These are phyloP conservation scores for Penicillium dipodomyicola DNA, from an alignment of 495 filamentous ascomycete genomes.

Conservation along the genomic window DNA sequence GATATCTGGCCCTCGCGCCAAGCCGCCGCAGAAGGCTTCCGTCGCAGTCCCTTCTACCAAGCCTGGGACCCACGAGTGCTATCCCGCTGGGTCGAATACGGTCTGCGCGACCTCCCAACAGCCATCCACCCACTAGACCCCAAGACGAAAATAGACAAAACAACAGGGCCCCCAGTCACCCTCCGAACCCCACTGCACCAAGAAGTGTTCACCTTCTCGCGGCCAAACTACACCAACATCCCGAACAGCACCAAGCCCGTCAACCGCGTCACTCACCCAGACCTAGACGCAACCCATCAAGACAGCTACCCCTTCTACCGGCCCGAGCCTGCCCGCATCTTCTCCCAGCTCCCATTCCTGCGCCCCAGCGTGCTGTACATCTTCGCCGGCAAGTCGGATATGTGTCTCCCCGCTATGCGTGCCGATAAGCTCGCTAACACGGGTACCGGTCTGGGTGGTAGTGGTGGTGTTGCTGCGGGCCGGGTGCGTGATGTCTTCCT, in stretches of 20 bases:
- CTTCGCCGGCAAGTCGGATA: slow-evolving; percentile 63
- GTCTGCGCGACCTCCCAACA: slow-evolving; percentile 63
- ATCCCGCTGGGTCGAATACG: slow-evolving; percentile 61
- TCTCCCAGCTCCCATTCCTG: slow-evolving; percentile 62
- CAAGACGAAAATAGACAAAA: slow-evolving; percentile 16
- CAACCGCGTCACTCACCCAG: slow-evolving; percentile 48
- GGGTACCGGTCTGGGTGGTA: slow-evolving; percentile 49
- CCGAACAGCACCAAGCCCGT: slow-evolving; percentile 35
- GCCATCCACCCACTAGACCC: slow-evolving; percentile 48
- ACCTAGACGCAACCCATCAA: slow-evolving; percentile 39
- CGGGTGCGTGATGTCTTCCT: slow-evolving; percentile 68
- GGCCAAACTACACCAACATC: slow-evolving; percentile 50
- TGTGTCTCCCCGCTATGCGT: slow-evolving; percentile 54
- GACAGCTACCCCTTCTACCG: slow-evolving; percentile 67
- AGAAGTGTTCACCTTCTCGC: slow-evolving; percentile 60
- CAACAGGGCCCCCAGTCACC: slow-evolving; percentile 49
- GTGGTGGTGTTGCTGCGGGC: slow-evolving; percentile 54
- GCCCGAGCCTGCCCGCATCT: slow-evolving; percentile 63
- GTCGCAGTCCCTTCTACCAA: slow-evolving; percentile 63
- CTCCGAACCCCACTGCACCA: slow-evolving; percentile 60
- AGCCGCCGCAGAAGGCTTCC: slow-evolving; percentile 60
- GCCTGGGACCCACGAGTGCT: slow-evolving; percentile 73
- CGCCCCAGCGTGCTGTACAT: slow-evolving; percentile 81
- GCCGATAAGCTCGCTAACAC: slow-evolving; percentile 46
- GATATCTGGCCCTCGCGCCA: slow-evolving; percentile 68